Evolutionary conservation across 2,329 filamentous ascomycete species (phyloP), one percentile per base, ranked within the genome.

Genomic region (Teratosphaeria nubilosa): DNA sequence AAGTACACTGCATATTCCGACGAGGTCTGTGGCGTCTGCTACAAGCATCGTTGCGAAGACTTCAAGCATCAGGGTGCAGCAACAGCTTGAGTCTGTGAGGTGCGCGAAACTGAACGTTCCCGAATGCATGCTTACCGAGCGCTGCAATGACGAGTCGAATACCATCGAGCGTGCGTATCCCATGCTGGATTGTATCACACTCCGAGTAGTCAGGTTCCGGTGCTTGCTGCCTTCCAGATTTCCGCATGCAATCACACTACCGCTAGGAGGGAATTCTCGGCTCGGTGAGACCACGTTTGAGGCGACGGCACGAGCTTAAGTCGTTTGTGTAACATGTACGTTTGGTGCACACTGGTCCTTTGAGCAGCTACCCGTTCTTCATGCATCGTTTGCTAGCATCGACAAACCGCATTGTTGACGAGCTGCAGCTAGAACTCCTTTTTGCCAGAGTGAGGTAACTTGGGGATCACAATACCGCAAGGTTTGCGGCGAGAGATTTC

Each of bases 1-100:
- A 69, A 69, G 7, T 75, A 71, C 59, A 67, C 63, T 45, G 62
- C 58, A 6, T 56, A 59, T 20, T 22, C 51, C 41, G 20, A 16
- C 9, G 41, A 48, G 41, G n/a, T 48, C 20, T 48, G 41, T 48
- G 41, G 22, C n/a, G 41, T 48, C 20, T 48, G 41, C 20, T 48
- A 20, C n/a, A 48, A 22, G 41, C 41, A 48, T 48, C 41, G 20
- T 16, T 48, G 41, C 41, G 20, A 48, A 48, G 41, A 48, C n/a
- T 5, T 22, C 41, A 48, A 22, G 20, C 41, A 48, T 22, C 41
- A 20, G 20, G 10, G 41, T n/a, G 41, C 41, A 48, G 41, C n/a
- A 3, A 48, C 41, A 20, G 16, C 41, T 22, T 48, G 41, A 48
- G 7, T 4, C n/a, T 10, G 5, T 20, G 9, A 5, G 16, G 20